A percentile compares a stretch with the other conserved stretches of the same genome.
These are phyloP conservation scores for Leccinum variicolor DNA, from an alignment of 768 basidiomycete species.

Conservation along the genomic window DNA sequence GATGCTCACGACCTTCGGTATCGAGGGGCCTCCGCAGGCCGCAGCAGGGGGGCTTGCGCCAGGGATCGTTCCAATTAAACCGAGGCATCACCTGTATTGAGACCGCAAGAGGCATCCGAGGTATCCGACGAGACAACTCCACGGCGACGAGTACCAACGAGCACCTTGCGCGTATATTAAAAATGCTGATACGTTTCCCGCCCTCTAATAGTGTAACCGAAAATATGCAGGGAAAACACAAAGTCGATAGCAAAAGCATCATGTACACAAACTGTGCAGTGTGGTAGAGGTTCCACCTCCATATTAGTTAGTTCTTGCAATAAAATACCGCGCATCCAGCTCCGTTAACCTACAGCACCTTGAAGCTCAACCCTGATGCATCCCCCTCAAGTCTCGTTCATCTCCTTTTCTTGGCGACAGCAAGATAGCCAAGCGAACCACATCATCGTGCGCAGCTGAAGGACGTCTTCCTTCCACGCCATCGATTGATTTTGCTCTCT, in stretches of 20 bases:
- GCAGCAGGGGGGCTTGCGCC: neutral
- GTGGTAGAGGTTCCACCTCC: conserved; percentile 24
- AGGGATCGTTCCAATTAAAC: neutral
- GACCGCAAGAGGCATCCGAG: neutral
- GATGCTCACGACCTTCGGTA: neutral
- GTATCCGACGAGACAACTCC: neutral
- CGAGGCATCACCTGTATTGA: neutral
- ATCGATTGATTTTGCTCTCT: conserved; percentile 82
- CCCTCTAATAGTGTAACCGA: neutral
- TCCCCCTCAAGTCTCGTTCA: conserved; percentile 28
- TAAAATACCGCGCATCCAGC: conserved; percentile 25
- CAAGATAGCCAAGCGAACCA: conserved; percentile 91
- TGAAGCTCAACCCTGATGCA: neutral
- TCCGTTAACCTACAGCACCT: conserved; percentile 21
- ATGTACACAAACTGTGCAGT: conserved; percentile 24
- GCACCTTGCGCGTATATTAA: too few relatives aligned
- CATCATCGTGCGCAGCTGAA: conserved; percentile 90
- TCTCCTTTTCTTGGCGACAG: conserved; percentile 43
- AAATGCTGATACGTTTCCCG: neutral
- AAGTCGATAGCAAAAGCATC: conserved; percentile 15
- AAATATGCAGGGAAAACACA: conserved; percentile 13
- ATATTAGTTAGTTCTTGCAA: conserved; percentile 23
- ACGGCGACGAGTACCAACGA: neutral
- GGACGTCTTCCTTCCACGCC: conserved; percentile 92
- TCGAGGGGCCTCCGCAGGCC: neutral